phyloP scores from a whole-genome alignment of 768 basidiomycete genomes.

The Psilocybe cyanescens region DNA sequence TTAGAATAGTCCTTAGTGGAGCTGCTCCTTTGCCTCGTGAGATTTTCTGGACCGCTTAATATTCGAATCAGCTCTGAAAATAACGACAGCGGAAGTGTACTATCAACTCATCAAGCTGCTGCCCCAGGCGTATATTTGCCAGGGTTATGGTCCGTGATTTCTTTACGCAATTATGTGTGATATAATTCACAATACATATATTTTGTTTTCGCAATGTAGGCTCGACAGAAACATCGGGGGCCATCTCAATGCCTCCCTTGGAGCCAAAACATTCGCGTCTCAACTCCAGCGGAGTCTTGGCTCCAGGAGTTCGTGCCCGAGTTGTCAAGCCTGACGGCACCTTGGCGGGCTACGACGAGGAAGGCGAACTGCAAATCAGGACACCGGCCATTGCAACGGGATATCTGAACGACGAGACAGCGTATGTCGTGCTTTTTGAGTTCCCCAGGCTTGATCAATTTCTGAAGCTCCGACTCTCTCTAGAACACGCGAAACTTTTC shows the following conservation, averaged over 20 bases:
- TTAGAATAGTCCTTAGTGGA: constrained; percentile 3
- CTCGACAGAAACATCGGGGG: background rate
- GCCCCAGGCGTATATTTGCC: constrained; percentile 7
- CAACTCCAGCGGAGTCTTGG: constrained; percentile 3
- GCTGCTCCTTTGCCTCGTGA: constrained; percentile 10
- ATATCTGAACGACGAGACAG: constrained; percentile 9
- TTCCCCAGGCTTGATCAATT: background rate
- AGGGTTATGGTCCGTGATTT: constrained; percentile 8
- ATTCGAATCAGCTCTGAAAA: background rate
- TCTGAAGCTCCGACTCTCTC: background rate
- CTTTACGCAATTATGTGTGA: background rate
- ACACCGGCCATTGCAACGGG: constrained; percentile 6
- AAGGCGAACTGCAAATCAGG: constrained; percentile 10
- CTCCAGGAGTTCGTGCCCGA: constrained; percentile 6
- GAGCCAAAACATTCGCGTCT: constrained; percentile 3
- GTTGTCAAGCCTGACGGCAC: constrained; percentile 9
- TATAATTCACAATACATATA: background rate
- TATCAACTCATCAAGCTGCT: constrained; percentile 8
- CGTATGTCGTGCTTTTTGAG: background rate
- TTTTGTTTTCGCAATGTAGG: background rate
- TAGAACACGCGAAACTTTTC: constrained; percentile 9
- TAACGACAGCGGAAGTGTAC: constrained; percentile 6
- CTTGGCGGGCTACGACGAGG: constrained; percentile 7
- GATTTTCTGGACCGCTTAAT: background rate
- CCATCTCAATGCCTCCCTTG: constrained; percentile 3